Conservation (phyloP, 345 rosid genomes). For the Noccaea caerulescens region DNA sequence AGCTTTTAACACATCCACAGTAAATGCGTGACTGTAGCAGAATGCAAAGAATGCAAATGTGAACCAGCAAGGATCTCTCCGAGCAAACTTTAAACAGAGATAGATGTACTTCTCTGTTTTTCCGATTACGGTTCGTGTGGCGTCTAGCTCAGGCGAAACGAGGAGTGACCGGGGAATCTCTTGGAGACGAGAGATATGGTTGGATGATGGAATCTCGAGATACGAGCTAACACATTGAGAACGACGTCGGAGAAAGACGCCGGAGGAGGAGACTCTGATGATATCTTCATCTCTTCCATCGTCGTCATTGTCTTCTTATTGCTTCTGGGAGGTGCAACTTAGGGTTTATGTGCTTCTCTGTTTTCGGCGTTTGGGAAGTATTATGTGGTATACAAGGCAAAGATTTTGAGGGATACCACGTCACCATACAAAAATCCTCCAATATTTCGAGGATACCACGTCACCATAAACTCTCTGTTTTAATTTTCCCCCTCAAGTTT, state of each 20-base stretch:
- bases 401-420: too few relatives aligned
- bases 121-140: conserved; percentile 46
- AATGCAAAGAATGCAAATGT: background rate
- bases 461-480: too few relatives aligned
- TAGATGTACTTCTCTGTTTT: background rate
- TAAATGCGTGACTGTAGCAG: background rate
- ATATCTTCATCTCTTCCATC: background rate
- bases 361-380: too few relatives aligned
- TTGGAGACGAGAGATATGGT: conserved; percentile 59
- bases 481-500: too few relatives aligned
- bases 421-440: too few relatives aligned
- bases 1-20: background rate
- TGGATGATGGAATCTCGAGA: conserved; percentile 58
- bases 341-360: background rate
- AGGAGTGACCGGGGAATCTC: conserved; percentile 51
- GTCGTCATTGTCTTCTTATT: background rate
- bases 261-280: conserved; percentile 1
- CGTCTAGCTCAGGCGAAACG: conserved; percentile 53
- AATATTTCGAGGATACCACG: too few relatives aligned
- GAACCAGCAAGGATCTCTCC: background rate
- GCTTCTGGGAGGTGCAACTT: background rate
- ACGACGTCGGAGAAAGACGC: conserved; percentile 61
- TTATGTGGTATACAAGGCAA: too few relatives aligned
- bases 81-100: background rate
- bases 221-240: conserved; percentile 57